Base-by-base conservation (phyloP, 108 stramenopile genomes). In the Skeletonema marinoi region DNA sequence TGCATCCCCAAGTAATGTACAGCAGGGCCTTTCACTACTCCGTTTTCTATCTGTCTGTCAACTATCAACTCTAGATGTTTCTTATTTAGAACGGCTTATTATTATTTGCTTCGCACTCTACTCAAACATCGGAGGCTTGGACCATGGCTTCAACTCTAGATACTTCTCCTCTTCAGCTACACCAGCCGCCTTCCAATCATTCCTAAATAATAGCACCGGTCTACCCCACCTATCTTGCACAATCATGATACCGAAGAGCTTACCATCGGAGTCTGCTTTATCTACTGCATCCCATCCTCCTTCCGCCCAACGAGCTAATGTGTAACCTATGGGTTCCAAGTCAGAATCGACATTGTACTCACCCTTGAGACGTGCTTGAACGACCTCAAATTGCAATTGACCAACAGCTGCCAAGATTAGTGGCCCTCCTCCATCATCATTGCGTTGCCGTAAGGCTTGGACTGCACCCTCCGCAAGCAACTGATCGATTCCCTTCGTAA, bases 311-410 rank as follows among this genome's bases (percentile, higher is more conserved):
- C 97, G 92, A 2, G 97, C 97, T 51, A 97, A 72, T 4, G 91
- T 88, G 73, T 93, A 98, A n/a, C 87, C 73, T 32, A 98, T 73
- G 6, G 95, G 93, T 71, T 98, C 98, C 73, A 98, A 74, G 5
- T 81, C 81, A 7, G 90, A 88, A 42, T 94, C 93, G 8, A 97
- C 98, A 32, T 82, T 85, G 74, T 98, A 98, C 77, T 98, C 98
- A 71, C 84, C 87, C 81, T 96, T 75, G 59, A 98, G 83, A 7
- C 98, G 85, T 11, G 92, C 94, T 73, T 94, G 92, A 3, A 97
- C 95, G 14, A 97, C 97, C 83, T 98, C 97, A 70, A 98, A 97
- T 77, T 98, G 98, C 21, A 98, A 85, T 71, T 97, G 94, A 21
- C 98, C 98, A 21, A 98, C 98, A 3, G 98, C 98, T 0, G 98